Evolutionary conservation across 2,329 filamentous ascomycete species (phyloP).

Genomic region (Cladosporium halotolerans): DNA sequence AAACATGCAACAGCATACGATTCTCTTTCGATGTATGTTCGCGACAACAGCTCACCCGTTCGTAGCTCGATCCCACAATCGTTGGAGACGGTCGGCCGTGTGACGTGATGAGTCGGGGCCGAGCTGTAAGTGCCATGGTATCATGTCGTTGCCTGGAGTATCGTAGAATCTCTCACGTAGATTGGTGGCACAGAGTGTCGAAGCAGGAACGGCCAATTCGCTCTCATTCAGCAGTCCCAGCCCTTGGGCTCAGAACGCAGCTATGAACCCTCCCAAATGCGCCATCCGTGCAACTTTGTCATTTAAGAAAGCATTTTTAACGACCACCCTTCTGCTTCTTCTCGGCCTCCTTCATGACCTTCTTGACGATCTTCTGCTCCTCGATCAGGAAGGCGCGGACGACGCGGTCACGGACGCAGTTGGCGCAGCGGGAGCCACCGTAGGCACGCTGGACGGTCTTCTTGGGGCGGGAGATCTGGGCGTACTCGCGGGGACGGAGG

Average conservation of each 20-base stretch:
- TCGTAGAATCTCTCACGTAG: no score
- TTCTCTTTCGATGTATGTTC: no score
- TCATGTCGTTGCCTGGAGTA: background rate
- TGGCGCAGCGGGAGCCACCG: constrained; percentile 95
- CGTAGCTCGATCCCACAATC: no score
- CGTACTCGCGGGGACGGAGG: constrained; percentile 96
- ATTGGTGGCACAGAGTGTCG: background rate
- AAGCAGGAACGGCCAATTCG: constrained; percentile 12
- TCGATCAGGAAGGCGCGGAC: constrained; percentile 98
- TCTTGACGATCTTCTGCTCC: constrained; percentile 99
- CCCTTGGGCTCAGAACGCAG: constrained; percentile 12
- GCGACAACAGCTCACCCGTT: no score
- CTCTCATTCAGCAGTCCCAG: constrained; percentile 13
- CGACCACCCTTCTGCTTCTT: constrained; percentile 50
- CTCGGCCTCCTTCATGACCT: constrained; percentile 98
- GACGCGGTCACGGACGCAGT: constrained; percentile 97
- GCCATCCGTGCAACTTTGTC: constrained; percentile 11
- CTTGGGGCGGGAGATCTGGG: constrained; percentile 94
- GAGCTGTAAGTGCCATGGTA: background rate
- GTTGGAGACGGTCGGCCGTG: no score
- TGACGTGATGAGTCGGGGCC: no score
- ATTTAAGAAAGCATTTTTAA: constrained; percentile 17
- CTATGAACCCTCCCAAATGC: constrained; percentile 12
- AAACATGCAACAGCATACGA: no score
- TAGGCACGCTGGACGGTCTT: constrained; percentile 99